Evolutionary conservation across 2,329 filamentous ascomycete species (phyloP).

Genomic region (Xylaria sp.): DNA sequence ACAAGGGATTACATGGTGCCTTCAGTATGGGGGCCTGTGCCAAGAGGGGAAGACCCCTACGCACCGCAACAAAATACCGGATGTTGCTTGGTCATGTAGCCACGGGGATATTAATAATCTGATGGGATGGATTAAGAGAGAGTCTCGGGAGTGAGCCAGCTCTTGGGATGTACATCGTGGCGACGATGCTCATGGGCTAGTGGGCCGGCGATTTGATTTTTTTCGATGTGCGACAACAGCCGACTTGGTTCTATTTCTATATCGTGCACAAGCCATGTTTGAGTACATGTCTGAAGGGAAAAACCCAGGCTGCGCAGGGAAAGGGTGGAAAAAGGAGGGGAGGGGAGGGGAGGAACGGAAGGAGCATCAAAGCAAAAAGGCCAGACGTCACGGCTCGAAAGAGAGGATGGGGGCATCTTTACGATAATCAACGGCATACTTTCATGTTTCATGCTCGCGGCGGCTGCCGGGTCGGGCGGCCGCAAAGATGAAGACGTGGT

Average conservation of each 20-base stretch:
- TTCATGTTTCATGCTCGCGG: slow-evolving; percentile 44
- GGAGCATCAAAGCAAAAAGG: slow-evolving; percentile 37
- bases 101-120: slow-evolving; percentile 31
- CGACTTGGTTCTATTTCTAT: slow-evolving; percentile 32
- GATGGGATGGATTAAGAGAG: slow-evolving; percentile 25
- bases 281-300: slow-evolving; percentile 38
- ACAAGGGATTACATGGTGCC: slow-evolving; percentile 99
- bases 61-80: slow-evolving; percentile 91
- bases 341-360: slow-evolving; percentile 23
- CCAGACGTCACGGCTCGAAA: slow-evolving; percentile 39
- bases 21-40: slow-evolving; percentile 93
- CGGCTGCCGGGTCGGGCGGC: slow-evolving; percentile 41
- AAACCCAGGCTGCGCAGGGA: slow-evolving; percentile 32
- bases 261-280: slow-evolving; percentile 38
- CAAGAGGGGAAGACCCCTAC: slow-evolving; percentile 97
- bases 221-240: slow-evolving; percentile 37
- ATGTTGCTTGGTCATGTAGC: slow-evolving; percentile 95
- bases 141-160: slow-evolving; percentile 25
- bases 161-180: slow-evolving; percentile 43
- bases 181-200: slow-evolving; percentile 37
- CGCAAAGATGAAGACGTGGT: slow-evolving; percentile 45
- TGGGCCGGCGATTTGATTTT: slow-evolving; percentile 43
- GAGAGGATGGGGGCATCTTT: slow-evolving; percentile 41
- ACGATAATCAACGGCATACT: slow-evolving; percentile 51
- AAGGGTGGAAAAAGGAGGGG: not conserved